Base-by-base conservation (phyloP, 108 stramenopile species). In the Skeletonema marinoi region DNA sequence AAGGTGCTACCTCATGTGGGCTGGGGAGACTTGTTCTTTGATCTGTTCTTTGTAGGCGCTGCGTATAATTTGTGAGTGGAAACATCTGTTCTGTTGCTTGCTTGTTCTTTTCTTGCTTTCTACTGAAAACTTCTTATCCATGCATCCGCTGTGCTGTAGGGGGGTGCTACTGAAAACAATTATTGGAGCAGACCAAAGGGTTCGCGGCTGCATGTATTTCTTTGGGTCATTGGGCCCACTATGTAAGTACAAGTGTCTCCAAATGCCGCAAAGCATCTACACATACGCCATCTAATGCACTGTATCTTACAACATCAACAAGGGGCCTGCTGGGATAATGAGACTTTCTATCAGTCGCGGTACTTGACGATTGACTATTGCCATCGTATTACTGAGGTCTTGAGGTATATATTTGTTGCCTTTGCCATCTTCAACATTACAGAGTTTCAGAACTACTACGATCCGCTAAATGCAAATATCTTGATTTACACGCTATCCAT, bases 21-120 rank as follows among this genome's bases (percentile, higher is more conserved):
- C 58, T 83, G 88, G 83, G 77, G 84, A 66, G 66, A 81, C 51
- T 38, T 86, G 21, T 83, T 81, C 51, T 80, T 89, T 65, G 78
- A 85, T 44, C 59, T 74, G 44, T 76, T 81, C 60, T 74, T 74
- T 63, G 72, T 84, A 10, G 81, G 71, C 14, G 70, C 81, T 36
- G 74, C 80, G 6, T 73, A 72, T 77, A 88, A 85, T 66, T 60
- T 86, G 36, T 32, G 48, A 72, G 71, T 50, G 2, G 11, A 4
- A 4, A 41, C 6, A 35, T 6, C 25, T 25, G 25, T 35, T 35
- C 3, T 12, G 11, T 50, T 50, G 48, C 12, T 50, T 50, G 48
- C 17, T 50, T 19, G 33, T 50, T 50, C n/a, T 50, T 50, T 19
- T 50, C 17, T 19, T 19, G 48, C 4, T 50, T n/a, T 16, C 4